Conservation (phyloP, 441 rosid species). For the Adansonia madagascariensis region DNA sequence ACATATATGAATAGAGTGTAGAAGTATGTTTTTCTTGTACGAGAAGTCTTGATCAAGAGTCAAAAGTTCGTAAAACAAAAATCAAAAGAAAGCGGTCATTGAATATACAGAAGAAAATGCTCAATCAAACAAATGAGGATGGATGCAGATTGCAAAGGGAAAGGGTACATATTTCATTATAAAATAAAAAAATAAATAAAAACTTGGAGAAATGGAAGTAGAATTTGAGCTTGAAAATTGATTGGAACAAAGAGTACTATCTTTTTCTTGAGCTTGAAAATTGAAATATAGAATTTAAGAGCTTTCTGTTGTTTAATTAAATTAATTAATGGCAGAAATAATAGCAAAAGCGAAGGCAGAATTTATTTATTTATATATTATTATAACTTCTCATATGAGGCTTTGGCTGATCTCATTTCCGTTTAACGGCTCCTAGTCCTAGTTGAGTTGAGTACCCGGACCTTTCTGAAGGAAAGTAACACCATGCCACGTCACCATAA, state of each 20-base stretch:
- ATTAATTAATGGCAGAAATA: not conserved
- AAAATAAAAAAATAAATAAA: not conserved
- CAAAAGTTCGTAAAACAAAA: not conserved
- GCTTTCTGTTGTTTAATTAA: not conserved
- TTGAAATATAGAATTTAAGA: not conserved
- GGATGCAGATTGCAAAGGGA: not conserved
- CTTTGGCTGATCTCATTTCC: no score
- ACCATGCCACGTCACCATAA: no score
- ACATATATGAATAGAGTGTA: not conserved
- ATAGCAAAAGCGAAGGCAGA: not conserved
- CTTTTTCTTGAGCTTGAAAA: not conserved
- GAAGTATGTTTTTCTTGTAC: not conserved
- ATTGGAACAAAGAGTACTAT: no score
- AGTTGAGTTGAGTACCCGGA: no score
- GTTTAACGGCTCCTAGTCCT: no score
- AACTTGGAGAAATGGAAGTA: no score
- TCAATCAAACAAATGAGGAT: not conserved
- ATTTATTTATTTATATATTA: not conserved
- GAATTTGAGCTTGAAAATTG: not conserved
- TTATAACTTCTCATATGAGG: not conserved
- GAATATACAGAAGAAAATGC: no score
- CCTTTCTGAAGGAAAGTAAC: no score
- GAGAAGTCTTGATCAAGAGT: not conserved
- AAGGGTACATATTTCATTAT: not conserved
- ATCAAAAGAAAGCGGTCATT: not conserved